Evolutionary conservation across 2,329 filamentous ascomycete genomes (phyloP).

Genomic region (Raffaelea albimanens): DNA sequence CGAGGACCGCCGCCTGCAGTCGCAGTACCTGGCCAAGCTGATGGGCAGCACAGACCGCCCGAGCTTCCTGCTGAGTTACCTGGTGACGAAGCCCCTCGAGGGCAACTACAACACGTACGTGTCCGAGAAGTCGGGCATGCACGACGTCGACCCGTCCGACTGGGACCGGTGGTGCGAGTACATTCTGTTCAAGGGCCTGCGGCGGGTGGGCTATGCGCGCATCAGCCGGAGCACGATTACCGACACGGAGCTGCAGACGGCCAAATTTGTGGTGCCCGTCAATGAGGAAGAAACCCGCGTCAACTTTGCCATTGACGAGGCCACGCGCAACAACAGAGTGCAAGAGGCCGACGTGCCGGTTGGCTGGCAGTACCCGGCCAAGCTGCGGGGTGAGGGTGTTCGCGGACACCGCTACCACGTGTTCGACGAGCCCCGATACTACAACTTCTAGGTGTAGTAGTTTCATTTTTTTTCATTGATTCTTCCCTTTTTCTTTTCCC

Average conservation of each 20-base stretch:
- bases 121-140: constrained; percentile 77
- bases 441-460: constrained; percentile 20
- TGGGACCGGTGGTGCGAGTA: constrained; percentile 99
- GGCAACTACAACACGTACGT: constrained; percentile 98
- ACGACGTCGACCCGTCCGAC: constrained; percentile 83
- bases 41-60: constrained; percentile 80
- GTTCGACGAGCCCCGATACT: constrained; percentile 83
- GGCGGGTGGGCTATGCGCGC: constrained; percentile 78
- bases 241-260: constrained; percentile 93
- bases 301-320: constrained; percentile 36
- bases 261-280: constrained; percentile 82
- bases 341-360: constrained; percentile 65
- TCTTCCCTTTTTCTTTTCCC: too few species aligned
- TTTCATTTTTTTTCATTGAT: too few species aligned
- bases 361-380: constrained; percentile 70
- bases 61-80: constrained; percentile 77
- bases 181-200: constrained; percentile 85
- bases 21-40: constrained; percentile 72
- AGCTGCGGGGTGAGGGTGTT: constrained; percentile 80
- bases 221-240: constrained; percentile 87
- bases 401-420: constrained; percentile 90
- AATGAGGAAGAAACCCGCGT: constrained; percentile 35
- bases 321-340: constrained; percentile 50
- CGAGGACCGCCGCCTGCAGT: constrained; percentile 81
- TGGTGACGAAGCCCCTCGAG: constrained; percentile 81